phyloP scores from a whole-genome alignment of 352 stramenopile genomes.

The Phytophthora niederhauseri region DNA sequence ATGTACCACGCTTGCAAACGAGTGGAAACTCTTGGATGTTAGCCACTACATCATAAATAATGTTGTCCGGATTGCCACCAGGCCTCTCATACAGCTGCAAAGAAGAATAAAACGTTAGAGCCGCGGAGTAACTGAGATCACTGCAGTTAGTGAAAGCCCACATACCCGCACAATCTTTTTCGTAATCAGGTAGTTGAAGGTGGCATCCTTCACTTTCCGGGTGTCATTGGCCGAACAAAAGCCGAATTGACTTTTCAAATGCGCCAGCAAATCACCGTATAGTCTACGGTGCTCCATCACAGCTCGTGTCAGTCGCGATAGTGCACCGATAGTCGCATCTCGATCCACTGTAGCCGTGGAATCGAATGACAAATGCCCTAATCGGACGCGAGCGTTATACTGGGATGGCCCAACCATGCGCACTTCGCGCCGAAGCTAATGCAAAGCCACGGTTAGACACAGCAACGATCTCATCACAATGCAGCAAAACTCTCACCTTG shows the following conservation, averaged over 20 bases:
- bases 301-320: conserved; percentile 42
- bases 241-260: conserved; percentile 49
- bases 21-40: conserved; percentile 48
- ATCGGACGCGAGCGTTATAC: conserved; percentile 37
- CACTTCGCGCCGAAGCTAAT: conserved; percentile 58
- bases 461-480: background rate
- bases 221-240: conserved; percentile 46
- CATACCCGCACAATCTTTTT: conserved; percentile 51
- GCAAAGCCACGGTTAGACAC: conserved; percentile 21
- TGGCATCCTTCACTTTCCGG: conserved; percentile 51
- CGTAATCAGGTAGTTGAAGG: conserved; percentile 54
- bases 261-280: conserved; percentile 49
- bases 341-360: conserved; percentile 36
- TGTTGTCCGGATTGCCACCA: conserved; percentile 20
- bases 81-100: conserved; percentile 32
- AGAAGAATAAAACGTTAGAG: conserved; percentile 20
- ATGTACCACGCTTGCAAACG: conserved; percentile 32
- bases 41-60: conserved; percentile 44
- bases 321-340: conserved; percentile 56
- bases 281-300: conserved; percentile 48
- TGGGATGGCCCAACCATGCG: conserved; percentile 18
- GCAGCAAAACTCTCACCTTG: conserved; percentile 39
- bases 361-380: conserved; percentile 55
- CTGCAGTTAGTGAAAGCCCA: conserved; percentile 1
- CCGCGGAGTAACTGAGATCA: background rate